Conservation (phyloP, 441 rosid species). For the Euphorbia schlechtendalii region DNA sequence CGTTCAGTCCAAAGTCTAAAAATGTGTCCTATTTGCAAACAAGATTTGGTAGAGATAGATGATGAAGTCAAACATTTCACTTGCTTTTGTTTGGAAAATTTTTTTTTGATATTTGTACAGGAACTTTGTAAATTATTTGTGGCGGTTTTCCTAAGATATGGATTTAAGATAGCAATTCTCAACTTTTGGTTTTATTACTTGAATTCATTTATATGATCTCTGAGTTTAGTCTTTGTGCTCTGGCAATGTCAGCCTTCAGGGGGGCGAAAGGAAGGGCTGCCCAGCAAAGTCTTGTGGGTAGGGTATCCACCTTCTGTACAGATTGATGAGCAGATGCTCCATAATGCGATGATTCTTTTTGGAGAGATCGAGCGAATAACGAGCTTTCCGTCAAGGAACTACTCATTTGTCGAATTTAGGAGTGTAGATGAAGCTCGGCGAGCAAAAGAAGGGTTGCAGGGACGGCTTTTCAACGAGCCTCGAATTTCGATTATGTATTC, state of each 20-base stretch:
- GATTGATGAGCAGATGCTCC: constrained; percentile 90
- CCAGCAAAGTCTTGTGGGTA: constrained; percentile 79
- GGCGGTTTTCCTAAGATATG: background rate
- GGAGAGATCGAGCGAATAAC: constrained; percentile 94
- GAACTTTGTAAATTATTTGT: background rate
- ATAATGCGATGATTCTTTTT: constrained; percentile 91
- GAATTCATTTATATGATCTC: constrained; percentile 1
- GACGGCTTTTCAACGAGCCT: constrained; percentile 82
- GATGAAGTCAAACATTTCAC: background rate
- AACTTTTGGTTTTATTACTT: background rate
- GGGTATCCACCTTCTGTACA: constrained; percentile 92
- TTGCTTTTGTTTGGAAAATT: constrained; percentile 1
- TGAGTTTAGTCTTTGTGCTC: constrained; percentile 22
- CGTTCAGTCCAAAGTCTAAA: background rate
- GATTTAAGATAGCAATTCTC: background rate
- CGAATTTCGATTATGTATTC: constrained; percentile 84
- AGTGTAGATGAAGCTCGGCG: constrained; percentile 91
- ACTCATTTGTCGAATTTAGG: constrained; percentile 89
- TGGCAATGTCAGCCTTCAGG: constrained; percentile 52
- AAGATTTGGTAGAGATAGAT: background rate
- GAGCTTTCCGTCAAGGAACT: constrained; percentile 77
- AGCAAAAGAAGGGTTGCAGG: constrained; percentile 91
- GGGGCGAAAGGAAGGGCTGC: constrained; percentile 50
- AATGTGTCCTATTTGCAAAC: background rate
- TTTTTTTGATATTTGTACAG: too few relatives aligned